A percentile compares a stretch with the other conserved stretches of the same genome.
Evolutionary conservation across 805 yeast genomes (phyloP).

Genomic region (Starmera dryadoides): DNA sequence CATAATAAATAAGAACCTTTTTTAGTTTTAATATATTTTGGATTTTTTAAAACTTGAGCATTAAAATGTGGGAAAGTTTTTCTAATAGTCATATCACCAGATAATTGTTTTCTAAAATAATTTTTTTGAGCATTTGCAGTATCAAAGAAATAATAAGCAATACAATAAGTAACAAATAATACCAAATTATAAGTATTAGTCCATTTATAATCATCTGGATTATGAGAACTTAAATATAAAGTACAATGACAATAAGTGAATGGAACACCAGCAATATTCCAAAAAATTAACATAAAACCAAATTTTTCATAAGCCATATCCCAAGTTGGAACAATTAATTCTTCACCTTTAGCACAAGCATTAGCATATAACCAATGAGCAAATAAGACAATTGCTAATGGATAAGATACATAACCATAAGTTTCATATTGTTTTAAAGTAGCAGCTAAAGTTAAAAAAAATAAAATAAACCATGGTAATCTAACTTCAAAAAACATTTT

Average conservation of each 20-base stretch:
- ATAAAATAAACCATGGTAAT: constrained; percentile 90
- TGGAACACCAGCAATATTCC: constrained; percentile 99
- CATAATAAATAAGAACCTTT: constrained; percentile 80
- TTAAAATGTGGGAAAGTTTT: constrained; percentile 94
- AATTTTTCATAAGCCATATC: constrained; percentile 99
- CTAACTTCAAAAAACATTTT: constrained; percentile 98
- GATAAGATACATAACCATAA: constrained; percentile 75
- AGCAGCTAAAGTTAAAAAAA: constrained; percentile 68
- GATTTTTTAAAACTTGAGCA: constrained; percentile 72
- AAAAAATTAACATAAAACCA: constrained; percentile 97
- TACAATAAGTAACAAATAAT: constrained; percentile 48
- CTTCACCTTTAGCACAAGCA: constrained; percentile 97
- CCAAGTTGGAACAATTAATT: constrained; percentile 96
- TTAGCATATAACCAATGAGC: constrained; percentile 96
- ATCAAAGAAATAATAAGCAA: constrained; percentile 89
- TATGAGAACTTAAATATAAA: constrained; percentile 71
- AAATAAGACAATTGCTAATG: constrained; percentile 60
- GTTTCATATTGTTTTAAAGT: constrained; percentile 72
- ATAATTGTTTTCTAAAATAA: constrained; percentile 74
- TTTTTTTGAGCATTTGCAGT: constrained; percentile 94
- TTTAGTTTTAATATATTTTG: constrained; percentile 76
- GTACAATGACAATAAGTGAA: constrained; percentile 96
- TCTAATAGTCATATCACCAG: constrained; percentile 72
- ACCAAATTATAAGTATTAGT: constrained; percentile 50
- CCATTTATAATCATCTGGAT: constrained; percentile 79